Evolutionary conservation across 805 yeast species (phyloP).

Genomic region (Candida mattraensis): DNA sequence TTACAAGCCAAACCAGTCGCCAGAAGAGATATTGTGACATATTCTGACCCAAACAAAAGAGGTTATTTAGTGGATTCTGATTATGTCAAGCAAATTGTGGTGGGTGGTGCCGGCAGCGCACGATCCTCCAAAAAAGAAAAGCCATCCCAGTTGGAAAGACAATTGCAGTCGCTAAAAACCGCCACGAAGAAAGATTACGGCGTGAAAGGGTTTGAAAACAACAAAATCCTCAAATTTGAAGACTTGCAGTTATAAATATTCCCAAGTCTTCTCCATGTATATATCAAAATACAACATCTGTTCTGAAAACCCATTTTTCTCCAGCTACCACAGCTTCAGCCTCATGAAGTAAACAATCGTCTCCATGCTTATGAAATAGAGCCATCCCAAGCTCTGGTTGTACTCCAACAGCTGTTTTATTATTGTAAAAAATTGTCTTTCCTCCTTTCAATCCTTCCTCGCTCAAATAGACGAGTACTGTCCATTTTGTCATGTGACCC

Average conservation of each 20-base stretch:
- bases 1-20: conserved; percentile 81
- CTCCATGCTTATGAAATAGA: conserved; percentile 63
- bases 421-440: conserved; percentile 50
- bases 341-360: conserved; percentile 61
- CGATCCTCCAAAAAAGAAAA: conserved; percentile 10
- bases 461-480: conserved; percentile 57
- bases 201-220: conserved; percentile 23
- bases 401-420: conserved; percentile 29
- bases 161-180: conserved; percentile 18
- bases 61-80: conserved; percentile 62
- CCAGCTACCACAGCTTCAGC: conserved; percentile 52
- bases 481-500: conserved; percentile 54
- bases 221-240: conserved; percentile 24
- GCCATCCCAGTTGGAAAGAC: conserved; percentile 24
- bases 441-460: conserved; percentile 59
- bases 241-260: conserved; percentile 22
- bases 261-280: conserved; percentile 8
- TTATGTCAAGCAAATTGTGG: conserved; percentile 35
- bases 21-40: conserved; percentile 76
- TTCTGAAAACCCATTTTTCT: conserved; percentile 61
- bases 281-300: conserved; percentile 47
- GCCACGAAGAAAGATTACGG: conserved; percentile 13
- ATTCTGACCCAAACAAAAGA: conserved; percentile 65
- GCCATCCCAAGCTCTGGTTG: conserved; percentile 58
- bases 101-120: conserved; percentile 19